Base-by-base conservation (phyloP, 2,329 filamentous ascomycete species). In the Ciborinia camelliae region DNA sequence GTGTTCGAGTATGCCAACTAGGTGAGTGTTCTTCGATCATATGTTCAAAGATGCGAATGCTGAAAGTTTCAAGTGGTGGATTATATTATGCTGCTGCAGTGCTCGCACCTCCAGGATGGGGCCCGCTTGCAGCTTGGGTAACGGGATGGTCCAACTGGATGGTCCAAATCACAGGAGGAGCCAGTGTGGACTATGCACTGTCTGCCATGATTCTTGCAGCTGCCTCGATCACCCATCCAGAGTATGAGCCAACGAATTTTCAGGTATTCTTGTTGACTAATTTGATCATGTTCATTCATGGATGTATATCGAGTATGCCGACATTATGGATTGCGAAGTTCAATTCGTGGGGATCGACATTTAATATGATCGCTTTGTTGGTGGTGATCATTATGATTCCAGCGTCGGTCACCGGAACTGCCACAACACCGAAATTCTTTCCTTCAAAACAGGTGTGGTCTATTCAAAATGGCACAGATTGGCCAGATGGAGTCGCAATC, bases 11-110 rank as follows among this genome's bases (percentile, higher is more conserved):
- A 90, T 91, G 88, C 88, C 88, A 4, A 90, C 88, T 2, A 85
- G 82, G 75, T 81, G 73, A 60, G 70, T 66, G 30, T 18, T 51
- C 37, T 35, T 52, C 28, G 30, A 39, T 51, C 26, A 43, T 12
- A 37, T 41, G 30, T 59, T 50, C 9, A 37, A 32, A 43, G 6
- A 26, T 20, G 8, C 26, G 39, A 63, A 48, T 5, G 62, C 62
- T 63, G 15, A 63, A 41, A n/a, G 23, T 18, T 63, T 26, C 59
- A 50, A 79, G 82, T 70, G 89, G 89, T 63, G 89, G 89, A 32
- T 78, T 92, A 18, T 92, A 92, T 76, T 92, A 92, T 74, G 88
- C 89, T 20, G 79, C 87, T 23, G 89, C 89, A 4, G 89, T 91
- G 0, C 81, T 92, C 8, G 89, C 89, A 32, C 87, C 87, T 7